Conservation (phyloP, 345 rosid species). For the Nasturtium officinale region DNA sequence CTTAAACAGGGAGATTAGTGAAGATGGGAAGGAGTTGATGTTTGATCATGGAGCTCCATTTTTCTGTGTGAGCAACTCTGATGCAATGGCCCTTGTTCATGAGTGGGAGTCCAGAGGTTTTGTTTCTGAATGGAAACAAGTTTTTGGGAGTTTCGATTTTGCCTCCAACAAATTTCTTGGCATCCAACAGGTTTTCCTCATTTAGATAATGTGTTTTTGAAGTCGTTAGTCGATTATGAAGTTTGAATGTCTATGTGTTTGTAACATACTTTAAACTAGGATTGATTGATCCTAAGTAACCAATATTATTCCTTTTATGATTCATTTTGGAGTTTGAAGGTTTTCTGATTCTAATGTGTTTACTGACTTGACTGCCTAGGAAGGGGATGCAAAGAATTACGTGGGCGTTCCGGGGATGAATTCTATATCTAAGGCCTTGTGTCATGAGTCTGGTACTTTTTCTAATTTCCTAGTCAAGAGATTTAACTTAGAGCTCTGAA, state of each 20-base stretch:
- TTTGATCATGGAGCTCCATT: slow-evolving; percentile 92
- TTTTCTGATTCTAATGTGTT: slow-evolving; percentile 1
- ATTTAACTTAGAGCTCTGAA: slow-evolving; percentile 6
- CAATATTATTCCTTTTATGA: neutral
- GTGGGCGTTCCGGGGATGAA: slow-evolving; percentile 90
- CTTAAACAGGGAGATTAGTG: slow-evolving; percentile 56
- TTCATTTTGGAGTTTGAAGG: neutral
- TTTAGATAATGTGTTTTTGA: neutral
- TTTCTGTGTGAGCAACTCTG: slow-evolving; percentile 54
- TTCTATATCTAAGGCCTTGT: slow-evolving; percentile 67
- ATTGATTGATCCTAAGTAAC: neutral
- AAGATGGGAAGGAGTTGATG: slow-evolving; percentile 66
- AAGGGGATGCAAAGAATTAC: slow-evolving; percentile 57
- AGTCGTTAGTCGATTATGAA: neutral
- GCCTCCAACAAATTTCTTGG: slow-evolving; percentile 52
- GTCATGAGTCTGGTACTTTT: slow-evolving; percentile 60
- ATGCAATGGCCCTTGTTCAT: slow-evolving; percentile 56
- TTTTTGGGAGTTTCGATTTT: slow-evolving; percentile 63
- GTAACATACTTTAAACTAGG: neutral
- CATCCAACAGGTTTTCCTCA: slow-evolving; percentile 55
- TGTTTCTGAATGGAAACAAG: slow-evolving; percentile 72
- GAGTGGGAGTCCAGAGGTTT: slow-evolving; percentile 79
- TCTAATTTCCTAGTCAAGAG: neutral
- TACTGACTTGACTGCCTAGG: slow-evolving; percentile 45
- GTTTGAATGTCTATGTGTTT: neutral